A percentile compares a stretch with the other conserved stretches of the same genome.
phyloP scores from a whole-genome alignment of 768 basidiomycete genomes.

The Tylopilus rubrobrunneus region DNA sequence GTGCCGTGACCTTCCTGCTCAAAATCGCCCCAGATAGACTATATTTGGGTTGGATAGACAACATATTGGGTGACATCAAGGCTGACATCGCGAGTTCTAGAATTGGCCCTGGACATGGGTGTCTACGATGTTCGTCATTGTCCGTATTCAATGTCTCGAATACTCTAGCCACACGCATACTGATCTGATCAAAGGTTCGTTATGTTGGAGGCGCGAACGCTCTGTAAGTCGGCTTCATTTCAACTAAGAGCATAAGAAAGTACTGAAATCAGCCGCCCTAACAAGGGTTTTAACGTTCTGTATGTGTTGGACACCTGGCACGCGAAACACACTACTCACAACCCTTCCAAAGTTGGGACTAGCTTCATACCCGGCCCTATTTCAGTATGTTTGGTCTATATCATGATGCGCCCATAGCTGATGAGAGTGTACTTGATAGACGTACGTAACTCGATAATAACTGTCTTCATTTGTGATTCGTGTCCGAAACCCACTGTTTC shows the following conservation, averaged over 20 bases:
- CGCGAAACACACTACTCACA: not conserved
- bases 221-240: not conserved
- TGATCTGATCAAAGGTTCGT: not conserved
- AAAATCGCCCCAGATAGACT: not conserved
- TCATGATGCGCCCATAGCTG: not conserved
- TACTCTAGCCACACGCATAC: not conserved
- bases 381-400: not conserved
- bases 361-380: not conserved
- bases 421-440: not conserved
- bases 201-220: not conserved
- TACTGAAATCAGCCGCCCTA: not conserved
- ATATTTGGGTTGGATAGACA: not conserved
- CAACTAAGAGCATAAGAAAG: not conserved
- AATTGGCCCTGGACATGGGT: not conserved
- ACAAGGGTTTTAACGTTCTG: not conserved
- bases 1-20: not conserved
- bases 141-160: not conserved
- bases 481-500: not conserved
- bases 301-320: not conserved
- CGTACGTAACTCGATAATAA: not conserved
- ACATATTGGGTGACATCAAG: not conserved
- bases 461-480: not conserved
- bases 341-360: not conserved
- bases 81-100: not conserved
- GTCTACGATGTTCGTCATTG: not conserved